These are phyloP conservation scores for Wallacemonas sp. DNA, from an alignment of 208 protist species.

Conservation along the genomic window DNA sequence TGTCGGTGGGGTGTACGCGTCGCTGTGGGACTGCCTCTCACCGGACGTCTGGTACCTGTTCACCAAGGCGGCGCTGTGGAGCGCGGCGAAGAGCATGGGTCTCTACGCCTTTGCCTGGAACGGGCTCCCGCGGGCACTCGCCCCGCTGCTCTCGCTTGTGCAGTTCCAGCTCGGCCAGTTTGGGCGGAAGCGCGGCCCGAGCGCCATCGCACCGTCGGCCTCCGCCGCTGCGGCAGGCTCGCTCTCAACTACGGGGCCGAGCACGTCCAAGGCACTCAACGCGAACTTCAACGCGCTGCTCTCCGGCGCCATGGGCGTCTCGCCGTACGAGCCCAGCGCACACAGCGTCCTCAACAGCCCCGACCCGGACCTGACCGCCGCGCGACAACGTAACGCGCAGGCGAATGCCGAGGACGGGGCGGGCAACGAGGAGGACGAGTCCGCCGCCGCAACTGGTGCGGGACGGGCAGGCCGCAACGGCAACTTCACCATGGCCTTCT, in stretches of 20 bases:
- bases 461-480: background rate
- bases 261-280: slow-evolving; percentile 12
- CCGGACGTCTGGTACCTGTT: slow-evolving; percentile 39
- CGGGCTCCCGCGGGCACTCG: slow-evolving; percentile 1
- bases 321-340: slow-evolving; percentile 16
- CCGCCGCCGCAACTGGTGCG: background rate
- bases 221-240: background rate
- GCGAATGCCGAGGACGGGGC: background rate
- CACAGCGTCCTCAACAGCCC: slow-evolving; percentile 13
- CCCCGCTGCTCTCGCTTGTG: slow-evolving; percentile 6
- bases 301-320: slow-evolving; percentile 13
- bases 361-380: slow-evolving; percentile 11
- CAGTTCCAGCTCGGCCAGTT: slow-evolving; percentile 16
- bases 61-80: slow-evolving; percentile 26
- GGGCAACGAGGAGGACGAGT: background rate
- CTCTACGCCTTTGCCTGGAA: slow-evolving; percentile 31
- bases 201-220: background rate
- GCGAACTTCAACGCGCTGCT: slow-evolving; percentile 15
- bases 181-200: slow-evolving; percentile 7
- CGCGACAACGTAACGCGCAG: background rate
- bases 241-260: background rate
- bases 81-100: slow-evolving; percentile 28
- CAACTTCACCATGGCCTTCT: slow-evolving; percentile 17
- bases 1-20: slow-evolving; percentile 23
- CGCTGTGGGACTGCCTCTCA: slow-evolving; percentile 25